Evolutionary conservation across 2,329 filamentous ascomycete species (phyloP).

Genomic region (Trichophyton rubrum): DNA sequence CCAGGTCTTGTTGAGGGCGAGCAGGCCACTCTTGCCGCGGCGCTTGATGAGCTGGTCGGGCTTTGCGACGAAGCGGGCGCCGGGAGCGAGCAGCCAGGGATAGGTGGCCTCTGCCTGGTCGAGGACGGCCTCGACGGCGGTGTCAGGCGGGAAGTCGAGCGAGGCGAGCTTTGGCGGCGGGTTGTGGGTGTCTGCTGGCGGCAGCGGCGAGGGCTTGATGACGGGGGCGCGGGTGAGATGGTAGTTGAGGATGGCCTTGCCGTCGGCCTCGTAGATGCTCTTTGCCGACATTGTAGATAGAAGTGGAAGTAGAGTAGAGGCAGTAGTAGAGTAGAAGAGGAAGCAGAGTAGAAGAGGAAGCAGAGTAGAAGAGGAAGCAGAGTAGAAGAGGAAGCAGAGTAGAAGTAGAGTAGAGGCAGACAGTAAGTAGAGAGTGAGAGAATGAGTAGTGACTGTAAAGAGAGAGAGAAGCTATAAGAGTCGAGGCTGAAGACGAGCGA

Average conservation of each 20-base stretch:
- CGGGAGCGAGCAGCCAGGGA: conserved; percentile 78
- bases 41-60: conserved; percentile 99
- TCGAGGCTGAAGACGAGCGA: no score
- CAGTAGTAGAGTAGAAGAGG: no score
- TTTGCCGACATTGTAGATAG: conserved; percentile 68
- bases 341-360: no score
- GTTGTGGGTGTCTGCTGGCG: conserved; percentile 75
- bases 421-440: no score
- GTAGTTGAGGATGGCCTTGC: conserved; percentile 99
- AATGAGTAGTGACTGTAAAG: no score
- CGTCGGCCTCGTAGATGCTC: conserved; percentile 95
- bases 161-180: conserved; percentile 79
- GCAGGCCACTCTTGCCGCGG: conserved; percentile 94
- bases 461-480: no score
- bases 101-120: conserved; percentile 93
- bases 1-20: conserved; percentile 97
- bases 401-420: no score
- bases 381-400: no score
- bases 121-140: conserved; percentile 68
- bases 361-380: no score
- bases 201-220: conserved; percentile 95
- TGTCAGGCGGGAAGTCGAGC: conserved; percentile 84
- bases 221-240: conserved; percentile 94
- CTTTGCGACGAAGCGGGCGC: conserved; percentile 93
- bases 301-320: no score